These are phyloP conservation scores for Globisporangium cederbergense DNA, from an alignment of 352 stramenopile genomes.

Conservation along the genomic window DNA sequence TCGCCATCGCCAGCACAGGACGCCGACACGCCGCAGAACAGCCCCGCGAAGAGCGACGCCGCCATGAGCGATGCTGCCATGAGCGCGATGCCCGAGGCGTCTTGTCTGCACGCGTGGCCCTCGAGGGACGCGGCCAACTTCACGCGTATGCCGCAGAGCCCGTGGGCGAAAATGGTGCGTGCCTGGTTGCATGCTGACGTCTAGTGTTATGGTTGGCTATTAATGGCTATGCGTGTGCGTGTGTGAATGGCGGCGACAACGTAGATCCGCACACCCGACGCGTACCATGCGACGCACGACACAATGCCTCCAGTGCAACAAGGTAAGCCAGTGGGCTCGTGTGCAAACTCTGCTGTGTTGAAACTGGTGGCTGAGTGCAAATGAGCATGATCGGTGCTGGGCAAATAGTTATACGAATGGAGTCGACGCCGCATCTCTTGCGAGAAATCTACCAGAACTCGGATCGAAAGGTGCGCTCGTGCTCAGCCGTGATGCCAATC, in stretches of 20 bases:
- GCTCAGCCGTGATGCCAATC: background rate
- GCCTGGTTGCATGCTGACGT: background rate
- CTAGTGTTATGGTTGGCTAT: background rate
- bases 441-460: slow-evolving; percentile 44
- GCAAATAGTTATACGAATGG: slow-evolving; percentile 46
- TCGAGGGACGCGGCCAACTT: slow-evolving; percentile 37
- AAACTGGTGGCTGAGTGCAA: background rate
- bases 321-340: slow-evolving; percentile 27
- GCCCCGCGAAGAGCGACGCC: slow-evolving; percentile 1
- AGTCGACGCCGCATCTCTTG: slow-evolving; percentile 37
- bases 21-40: slow-evolving; percentile 11
- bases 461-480: slow-evolving; percentile 52
- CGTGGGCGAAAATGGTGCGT: slow-evolving; percentile 40
- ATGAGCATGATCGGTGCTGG: background rate
- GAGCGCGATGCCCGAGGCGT: too few relatives aligned
- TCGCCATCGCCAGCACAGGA: background rate
- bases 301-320: slow-evolving; percentile 57
- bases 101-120: slow-evolving; percentile 30
- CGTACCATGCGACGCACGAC: slow-evolving; percentile 65
- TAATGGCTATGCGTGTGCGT: background rate
- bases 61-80: too few relatives aligned
- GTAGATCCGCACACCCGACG: slow-evolving; percentile 53
- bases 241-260: background rate
- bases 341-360: too few relatives aligned
- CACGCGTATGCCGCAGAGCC: slow-evolving; percentile 26